A percentile compares a stretch with the other conserved stretches of the same genome.
phyloP scores from a whole-genome alignment of 176 grass and related monocot species.

The Eragrostis curvula region DNA sequence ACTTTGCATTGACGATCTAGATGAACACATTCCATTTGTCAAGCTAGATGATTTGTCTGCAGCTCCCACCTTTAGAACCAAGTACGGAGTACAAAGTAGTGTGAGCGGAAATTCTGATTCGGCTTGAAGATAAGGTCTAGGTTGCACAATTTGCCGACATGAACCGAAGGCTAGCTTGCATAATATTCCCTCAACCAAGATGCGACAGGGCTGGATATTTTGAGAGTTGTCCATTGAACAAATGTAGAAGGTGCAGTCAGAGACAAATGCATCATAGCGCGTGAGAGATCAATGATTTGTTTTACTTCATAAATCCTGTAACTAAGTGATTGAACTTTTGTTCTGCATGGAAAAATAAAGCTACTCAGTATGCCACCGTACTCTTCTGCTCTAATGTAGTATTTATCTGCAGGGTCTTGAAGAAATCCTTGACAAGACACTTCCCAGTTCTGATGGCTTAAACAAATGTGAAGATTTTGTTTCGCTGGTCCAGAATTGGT shows the following conservation, averaged over 20 bases:
- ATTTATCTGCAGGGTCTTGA: constrained; percentile 57
- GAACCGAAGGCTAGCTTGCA: background rate
- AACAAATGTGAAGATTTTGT: constrained; percentile 81
- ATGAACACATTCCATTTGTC: background rate
- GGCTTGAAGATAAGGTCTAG: background rate
- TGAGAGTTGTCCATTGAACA: background rate
- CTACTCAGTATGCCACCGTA: background rate
- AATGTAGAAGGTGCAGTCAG: background rate
- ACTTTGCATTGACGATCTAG: constrained; percentile 5
- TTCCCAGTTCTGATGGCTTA: constrained; percentile 68
- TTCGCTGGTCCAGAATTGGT: constrained; percentile 67
- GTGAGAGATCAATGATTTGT: background rate
- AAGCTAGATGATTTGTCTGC: background rate
- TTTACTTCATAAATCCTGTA: constrained; percentile 6
- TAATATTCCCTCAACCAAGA: constrained; percentile 20
- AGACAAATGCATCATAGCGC: background rate
- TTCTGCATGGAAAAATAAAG: background rate
- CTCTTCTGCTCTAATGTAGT: constrained; percentile 36
- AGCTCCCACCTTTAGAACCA: background rate
- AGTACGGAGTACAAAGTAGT: constrained; percentile 29
- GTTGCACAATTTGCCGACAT: background rate
- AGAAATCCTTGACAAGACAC: constrained; percentile 72
- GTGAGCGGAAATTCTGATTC: background rate
- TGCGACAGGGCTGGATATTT: background rate
- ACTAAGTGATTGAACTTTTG: constrained; percentile 18